A percentile compares a stretch with the other conserved stretches of the same genome.
phyloP scores from a whole-genome alignment of 2,329 filamentous ascomycete species.

The Alternaria ethzedia region DNA sequence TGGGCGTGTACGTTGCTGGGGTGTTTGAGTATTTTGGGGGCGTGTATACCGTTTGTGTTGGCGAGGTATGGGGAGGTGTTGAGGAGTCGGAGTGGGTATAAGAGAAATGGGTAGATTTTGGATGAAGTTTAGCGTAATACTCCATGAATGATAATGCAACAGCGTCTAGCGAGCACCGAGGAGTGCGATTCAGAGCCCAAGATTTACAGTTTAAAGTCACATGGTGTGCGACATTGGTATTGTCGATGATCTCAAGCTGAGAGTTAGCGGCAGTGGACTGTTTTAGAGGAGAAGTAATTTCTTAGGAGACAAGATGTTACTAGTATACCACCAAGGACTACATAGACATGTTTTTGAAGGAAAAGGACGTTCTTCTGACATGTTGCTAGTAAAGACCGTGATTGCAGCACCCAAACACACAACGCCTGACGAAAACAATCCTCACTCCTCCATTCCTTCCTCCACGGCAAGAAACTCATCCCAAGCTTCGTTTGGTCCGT shows the following conservation, averaged over 20 bases:
- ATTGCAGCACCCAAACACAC: fast-evolving
- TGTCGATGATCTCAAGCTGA: no score
- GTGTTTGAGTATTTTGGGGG: constrained; percentile 11
- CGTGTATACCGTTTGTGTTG: constrained; percentile 19
- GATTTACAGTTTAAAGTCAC: no score
- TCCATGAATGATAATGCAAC: no score
- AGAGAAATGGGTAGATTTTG: background rate
- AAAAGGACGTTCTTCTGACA: background rate
- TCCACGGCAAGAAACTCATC: fast-evolving
- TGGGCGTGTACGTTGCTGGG: constrained; percentile 19
- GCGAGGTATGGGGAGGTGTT: constrained; percentile 17
- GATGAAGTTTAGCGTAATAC: no score
- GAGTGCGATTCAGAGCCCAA: no score
- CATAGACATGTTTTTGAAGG: background rate
- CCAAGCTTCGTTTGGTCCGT: background rate
- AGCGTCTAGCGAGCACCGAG: no score
- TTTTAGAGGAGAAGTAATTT: no score
- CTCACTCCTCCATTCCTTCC: background rate
- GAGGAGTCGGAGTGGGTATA: constrained; percentile 20
- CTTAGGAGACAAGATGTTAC: no score
- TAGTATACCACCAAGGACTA: background rate
- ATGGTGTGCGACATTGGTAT: no score
- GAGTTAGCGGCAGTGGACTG: no score
- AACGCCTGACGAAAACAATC: background rate
- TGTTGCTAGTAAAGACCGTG: background rate